Evolutionary conservation across 805 yeast species (phyloP).

Genomic region (Suhomyces sp.): DNA sequence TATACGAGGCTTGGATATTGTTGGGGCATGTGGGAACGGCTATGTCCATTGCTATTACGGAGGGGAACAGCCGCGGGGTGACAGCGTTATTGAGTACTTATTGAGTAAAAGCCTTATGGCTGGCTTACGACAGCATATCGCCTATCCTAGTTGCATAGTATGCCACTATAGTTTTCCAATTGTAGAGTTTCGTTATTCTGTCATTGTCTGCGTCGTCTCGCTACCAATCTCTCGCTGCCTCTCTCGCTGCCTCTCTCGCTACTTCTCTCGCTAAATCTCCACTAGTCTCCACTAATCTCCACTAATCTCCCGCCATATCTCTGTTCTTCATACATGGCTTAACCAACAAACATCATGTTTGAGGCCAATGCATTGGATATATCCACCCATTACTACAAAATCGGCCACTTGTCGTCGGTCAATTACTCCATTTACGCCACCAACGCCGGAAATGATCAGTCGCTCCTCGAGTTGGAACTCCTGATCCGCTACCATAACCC

Average conservation of each 20-base stretch:
- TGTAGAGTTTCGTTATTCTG: not conserved
- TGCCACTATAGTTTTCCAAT: not conserved
- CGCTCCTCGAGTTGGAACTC: constrained; percentile 39
- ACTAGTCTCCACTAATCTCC: not conserved
- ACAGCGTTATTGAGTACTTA: not conserved
- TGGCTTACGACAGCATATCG: too few species aligned
- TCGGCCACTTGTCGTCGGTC: constrained; percentile 34
- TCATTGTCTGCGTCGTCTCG: not conserved
- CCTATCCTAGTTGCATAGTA: not conserved
- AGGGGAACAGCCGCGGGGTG: not conserved
- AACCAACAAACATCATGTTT: not conserved
- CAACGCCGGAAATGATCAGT: constrained; percentile 31
- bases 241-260: not conserved
- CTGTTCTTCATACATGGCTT: not conserved
- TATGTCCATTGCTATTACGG: not conserved
- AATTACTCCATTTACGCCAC: constrained; percentile 29
- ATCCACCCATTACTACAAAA: constrained; percentile 38
- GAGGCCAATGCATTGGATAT: constrained; percentile 22
- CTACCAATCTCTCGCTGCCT: not conserved
- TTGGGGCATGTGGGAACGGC: not conserved
- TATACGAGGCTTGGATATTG: not conserved
- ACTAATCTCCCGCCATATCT: not conserved
- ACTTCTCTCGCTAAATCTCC: not conserved
- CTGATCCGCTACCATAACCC: constrained; percentile 35
- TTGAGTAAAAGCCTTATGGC: not conserved